phyloP scores from a whole-genome alignment of 768 basidiomycete genomes.

The Cystofilobasidium ferigula region DNA sequence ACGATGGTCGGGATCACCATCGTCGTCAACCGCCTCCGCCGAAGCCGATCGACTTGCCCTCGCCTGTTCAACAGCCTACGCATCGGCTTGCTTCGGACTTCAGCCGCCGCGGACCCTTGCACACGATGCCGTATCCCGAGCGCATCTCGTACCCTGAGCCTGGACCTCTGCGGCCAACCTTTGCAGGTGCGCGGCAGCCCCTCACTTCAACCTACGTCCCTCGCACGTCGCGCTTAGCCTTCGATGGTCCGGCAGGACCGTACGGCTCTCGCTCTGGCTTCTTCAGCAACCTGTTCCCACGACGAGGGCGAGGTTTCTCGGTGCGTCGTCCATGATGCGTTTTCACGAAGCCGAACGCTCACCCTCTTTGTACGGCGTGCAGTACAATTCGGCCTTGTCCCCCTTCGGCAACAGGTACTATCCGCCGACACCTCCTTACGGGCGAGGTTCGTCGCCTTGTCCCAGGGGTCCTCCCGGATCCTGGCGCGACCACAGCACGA shows the following conservation, averaged over 20 bases:
- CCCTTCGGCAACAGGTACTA: not conserved
- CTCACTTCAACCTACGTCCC: not conserved
- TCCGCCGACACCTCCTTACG: not conserved
- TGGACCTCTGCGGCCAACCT: not conserved
- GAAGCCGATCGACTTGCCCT: not conserved
- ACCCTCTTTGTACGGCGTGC: no score
- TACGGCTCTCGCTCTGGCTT: not conserved
- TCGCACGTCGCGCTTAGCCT: not conserved
- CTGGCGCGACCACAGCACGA: not conserved
- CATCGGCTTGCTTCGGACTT: not conserved
- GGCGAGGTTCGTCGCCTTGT: not conserved
- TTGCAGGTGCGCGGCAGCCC: not conserved
- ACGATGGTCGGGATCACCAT: not conserved
- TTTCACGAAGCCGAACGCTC: not conserved
- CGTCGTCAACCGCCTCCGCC: not conserved
- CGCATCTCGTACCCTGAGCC: not conserved
- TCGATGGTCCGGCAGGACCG: not conserved
- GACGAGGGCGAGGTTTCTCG: not conserved
- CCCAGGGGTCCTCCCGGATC: not conserved
- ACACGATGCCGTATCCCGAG: not conserved
- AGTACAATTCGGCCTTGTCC: no score
- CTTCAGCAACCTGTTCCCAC: not conserved
- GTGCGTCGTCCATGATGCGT: not conserved
- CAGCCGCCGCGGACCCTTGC: not conserved
- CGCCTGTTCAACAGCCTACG: not conserved